Conservation (phyloP, 1,284 basidiomycete genomes). For the Polyporus tsugae region DNA sequence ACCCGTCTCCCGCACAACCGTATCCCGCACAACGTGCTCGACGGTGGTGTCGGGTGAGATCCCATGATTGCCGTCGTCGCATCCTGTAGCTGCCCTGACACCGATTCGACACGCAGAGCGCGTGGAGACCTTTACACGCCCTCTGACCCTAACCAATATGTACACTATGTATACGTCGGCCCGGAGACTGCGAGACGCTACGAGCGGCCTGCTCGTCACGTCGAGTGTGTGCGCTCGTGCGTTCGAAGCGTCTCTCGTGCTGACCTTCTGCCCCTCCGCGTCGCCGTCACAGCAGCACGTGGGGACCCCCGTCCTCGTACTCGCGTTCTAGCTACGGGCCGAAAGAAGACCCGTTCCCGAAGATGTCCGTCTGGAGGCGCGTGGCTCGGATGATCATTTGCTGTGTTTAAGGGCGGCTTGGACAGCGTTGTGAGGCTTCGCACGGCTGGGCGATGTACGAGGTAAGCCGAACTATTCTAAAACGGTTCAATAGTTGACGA, state of each 20-base stretch:
- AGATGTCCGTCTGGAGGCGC: not conserved
- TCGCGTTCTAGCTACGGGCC: not conserved
- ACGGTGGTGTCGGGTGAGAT: constrained; percentile 1
- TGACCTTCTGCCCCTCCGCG: not conserved
- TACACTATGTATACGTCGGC: not conserved
- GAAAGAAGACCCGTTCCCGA: not conserved
- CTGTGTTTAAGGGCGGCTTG: not conserved
- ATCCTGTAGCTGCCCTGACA: not conserved
- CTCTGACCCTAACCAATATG: not conserved
- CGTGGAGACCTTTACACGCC: not conserved
- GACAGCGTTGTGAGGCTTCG: not conserved
- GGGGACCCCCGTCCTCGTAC: not conserved
- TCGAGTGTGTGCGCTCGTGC: not conserved
- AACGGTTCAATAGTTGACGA: not conserved
- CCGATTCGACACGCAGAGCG: not conserved
- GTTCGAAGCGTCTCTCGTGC: not conserved
- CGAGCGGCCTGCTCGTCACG: not conserved
- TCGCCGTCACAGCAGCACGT: not conserved
- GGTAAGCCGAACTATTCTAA: not conserved
- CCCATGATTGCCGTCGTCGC: not conserved
- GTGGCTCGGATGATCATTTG: not conserved
- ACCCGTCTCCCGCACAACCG: not conserved
- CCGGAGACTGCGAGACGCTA: not conserved
- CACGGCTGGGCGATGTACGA: not conserved
- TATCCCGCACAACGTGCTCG: not conserved